A percentile compares a stretch with the other conserved stretches of the same genome.
phyloP scores from a whole-genome alignment of 2,329 filamentous ascomycete species.

The Trichoderma hamatum region DNA sequence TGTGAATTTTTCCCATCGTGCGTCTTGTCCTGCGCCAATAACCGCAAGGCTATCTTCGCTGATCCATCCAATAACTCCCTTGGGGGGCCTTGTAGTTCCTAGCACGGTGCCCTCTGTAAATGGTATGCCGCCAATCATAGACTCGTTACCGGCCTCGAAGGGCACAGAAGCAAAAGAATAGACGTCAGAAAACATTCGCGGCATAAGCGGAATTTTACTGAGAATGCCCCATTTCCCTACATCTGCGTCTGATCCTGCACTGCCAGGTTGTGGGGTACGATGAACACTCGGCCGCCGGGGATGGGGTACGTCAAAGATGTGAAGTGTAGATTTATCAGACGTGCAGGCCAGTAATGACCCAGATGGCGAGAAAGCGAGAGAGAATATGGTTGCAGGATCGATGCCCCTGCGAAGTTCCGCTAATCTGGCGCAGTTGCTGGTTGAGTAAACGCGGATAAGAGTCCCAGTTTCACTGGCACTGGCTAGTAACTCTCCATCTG shows the following conservation, averaged over 20 bases:
- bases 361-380: constrained; percentile 82
- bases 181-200: constrained; percentile 83
- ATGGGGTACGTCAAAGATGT: constrained; percentile 84
- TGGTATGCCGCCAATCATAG: constrained; percentile 49
- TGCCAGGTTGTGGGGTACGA: constrained; percentile 38
- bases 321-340: constrained; percentile 93
- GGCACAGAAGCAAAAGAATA: constrained; percentile 82
- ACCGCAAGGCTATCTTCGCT: constrained; percentile 74
- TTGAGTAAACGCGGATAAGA: constrained; percentile 82
- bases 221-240: constrained; percentile 84
- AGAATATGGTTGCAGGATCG: constrained; percentile 85
- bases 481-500: constrained; percentile 78
- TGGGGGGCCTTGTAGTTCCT: constrained; percentile 64
- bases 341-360: constrained; percentile 83
- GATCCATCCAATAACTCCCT: constrained; percentile 85
- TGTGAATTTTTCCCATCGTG: constrained; percentile 85
- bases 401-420: constrained; percentile 86
- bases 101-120: constrained; percentile 51
- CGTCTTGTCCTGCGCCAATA: constrained; percentile 77
- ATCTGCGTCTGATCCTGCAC: constrained; percentile 46
- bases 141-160: constrained; percentile 83
- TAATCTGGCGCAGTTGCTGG: constrained; percentile 76
- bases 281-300: constrained; percentile 46
- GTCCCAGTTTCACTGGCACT: constrained; percentile 93
- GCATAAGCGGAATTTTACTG: constrained; percentile 80